Conservation (phyloP, 2,329 filamentous ascomycete species). For the Ramularia collo-cygni region DNA sequence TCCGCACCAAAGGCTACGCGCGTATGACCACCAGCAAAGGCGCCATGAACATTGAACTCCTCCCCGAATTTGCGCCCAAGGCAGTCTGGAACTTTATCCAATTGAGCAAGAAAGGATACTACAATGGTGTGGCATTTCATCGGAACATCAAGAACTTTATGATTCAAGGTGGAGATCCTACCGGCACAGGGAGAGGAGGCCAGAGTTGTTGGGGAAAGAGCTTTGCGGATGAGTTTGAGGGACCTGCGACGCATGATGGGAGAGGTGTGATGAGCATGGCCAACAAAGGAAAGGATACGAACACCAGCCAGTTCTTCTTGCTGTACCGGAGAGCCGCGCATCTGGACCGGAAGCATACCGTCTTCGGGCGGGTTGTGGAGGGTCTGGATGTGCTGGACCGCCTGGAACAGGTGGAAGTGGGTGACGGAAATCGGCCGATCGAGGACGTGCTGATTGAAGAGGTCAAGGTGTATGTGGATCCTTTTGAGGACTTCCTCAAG, state of each 20-base stretch:
- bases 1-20: slow-evolving; percentile 87
- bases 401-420: slow-evolving; percentile 71
- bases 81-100: slow-evolving; percentile 97
- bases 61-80: slow-evolving; percentile 82
- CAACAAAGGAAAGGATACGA: slow-evolving; percentile 97
- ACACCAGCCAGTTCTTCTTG: slow-evolving; percentile 92
- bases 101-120: slow-evolving; percentile 83
- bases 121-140: slow-evolving; percentile 77
- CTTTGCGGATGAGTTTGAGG: slow-evolving; percentile 90
- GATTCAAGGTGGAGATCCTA: slow-evolving; percentile 94
- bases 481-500: slow-evolving; percentile 87
- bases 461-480: slow-evolving; percentile 81
- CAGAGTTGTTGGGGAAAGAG: slow-evolving; percentile 88
- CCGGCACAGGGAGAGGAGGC: slow-evolving; percentile 86
- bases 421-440: slow-evolving; percentile 66
- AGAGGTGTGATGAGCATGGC: slow-evolving; percentile 87
- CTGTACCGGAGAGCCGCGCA: slow-evolving; percentile 79
- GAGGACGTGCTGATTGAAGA: slow-evolving; percentile 67
- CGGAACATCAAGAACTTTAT: slow-evolving; percentile 94
- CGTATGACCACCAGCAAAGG: slow-evolving; percentile 82
- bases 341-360: slow-evolving; percentile 92
- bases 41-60: slow-evolving; percentile 78
- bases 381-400: slow-evolving; percentile 60
- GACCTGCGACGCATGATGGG: slow-evolving; percentile 73
- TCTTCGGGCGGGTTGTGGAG: slow-evolving; percentile 81